Base-by-base conservation (phyloP, 2,329 filamentous ascomycete genomes). In the Metarhizium humberi region DNA sequence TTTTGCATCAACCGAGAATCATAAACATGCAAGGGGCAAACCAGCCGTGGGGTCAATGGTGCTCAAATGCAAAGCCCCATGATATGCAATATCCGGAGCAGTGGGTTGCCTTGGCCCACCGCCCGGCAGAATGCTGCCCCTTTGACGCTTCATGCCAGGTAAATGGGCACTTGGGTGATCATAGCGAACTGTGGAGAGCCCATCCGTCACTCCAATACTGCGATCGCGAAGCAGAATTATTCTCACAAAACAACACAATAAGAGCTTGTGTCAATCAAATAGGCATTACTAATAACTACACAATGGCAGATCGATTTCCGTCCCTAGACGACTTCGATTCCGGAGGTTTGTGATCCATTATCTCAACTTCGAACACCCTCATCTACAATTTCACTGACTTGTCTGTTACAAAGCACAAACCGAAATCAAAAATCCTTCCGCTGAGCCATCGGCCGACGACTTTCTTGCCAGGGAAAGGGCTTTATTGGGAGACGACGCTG, bases 381-480 rank as follows among this genome's bases (percentile, higher is more conserved):
- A 25, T 56, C 60, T 42, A 43, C 34, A 14, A 16, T 48, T 18
- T 48, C 32, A 36, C 55, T 56, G 40, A 56, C 34, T 29, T n/a
- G 25, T 16, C 48, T 54, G 25, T 48, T 6, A 48, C 36, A 42
- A 73, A 87, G 88, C 85, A 67, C 85, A 89, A 74, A 86, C 86
- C 55, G 82, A 83, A 62, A 78, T 79, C 68, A 80, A 78, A 72
- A 78, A 76, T 55, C 71, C 82, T 42, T 76, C 79, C 59, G 79
- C 76, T 59, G 75, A 79, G 10, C 77, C 81, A 34, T 85, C 86
- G 36, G 78, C 82, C 59, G 85, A 90, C 66, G 90, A 96, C 73
- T 97, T 99, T 71, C 83, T 97, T 51, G 85, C 89, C 59, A 89
- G 92, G 63, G 94, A 99, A 76, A 90, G 91, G 67, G 94, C 91